These are phyloP conservation scores for Neurospora cerealis DNA, from an alignment of 495 filamentous ascomycete genomes.

Conservation along the genomic window DNA sequence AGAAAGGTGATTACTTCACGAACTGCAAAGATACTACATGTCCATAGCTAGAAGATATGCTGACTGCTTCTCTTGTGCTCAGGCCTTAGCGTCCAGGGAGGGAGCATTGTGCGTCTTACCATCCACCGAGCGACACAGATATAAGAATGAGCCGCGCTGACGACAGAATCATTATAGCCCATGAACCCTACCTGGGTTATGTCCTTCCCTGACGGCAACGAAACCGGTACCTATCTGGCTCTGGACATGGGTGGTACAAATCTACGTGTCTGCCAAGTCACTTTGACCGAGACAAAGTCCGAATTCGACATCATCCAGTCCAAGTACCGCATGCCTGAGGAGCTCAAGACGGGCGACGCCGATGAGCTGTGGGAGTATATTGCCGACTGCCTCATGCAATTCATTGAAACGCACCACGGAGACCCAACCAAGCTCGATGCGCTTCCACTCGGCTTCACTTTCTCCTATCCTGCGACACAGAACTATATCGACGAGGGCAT, in stretches of 20 bases:
- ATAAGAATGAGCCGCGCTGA: slow-evolving; percentile 1
- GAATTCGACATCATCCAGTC: slow-evolving; percentile 99
- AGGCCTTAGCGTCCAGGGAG: slow-evolving; percentile 81
- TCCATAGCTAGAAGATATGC: not conserved
- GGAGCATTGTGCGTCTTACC: slow-evolving; percentile 70
- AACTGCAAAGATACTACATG: not conserved
- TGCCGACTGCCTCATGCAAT: slow-evolving; percentile 92
- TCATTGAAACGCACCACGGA: slow-evolving; percentile 83
- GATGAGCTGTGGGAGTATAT: slow-evolving; percentile 98
- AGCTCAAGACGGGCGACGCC: slow-evolving; percentile 79
- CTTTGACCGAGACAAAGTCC: slow-evolving; percentile 78
- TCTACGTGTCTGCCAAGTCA: slow-evolving; percentile 93
- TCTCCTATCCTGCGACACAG: slow-evolving; percentile 95
- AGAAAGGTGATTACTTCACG: slow-evolving; percentile 50
- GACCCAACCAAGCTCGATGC: slow-evolving; percentile 50
- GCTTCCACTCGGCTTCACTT: slow-evolving; percentile 90
- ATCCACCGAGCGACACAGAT: not conserved
- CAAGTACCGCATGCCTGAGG: slow-evolving; percentile 95
- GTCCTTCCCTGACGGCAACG: slow-evolving; percentile 79
- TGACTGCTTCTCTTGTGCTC: not conserved
- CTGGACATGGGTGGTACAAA: slow-evolving; percentile 99
- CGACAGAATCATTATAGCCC: slow-evolving; percentile 45
- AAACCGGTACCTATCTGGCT: slow-evolving; percentile 85
- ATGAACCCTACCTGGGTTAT: slow-evolving; percentile 99
- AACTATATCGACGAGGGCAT: slow-evolving; percentile 94